Base-by-base conservation (phyloP, 169 alveolate genomes). In the Plasmodium adleri region DNA sequence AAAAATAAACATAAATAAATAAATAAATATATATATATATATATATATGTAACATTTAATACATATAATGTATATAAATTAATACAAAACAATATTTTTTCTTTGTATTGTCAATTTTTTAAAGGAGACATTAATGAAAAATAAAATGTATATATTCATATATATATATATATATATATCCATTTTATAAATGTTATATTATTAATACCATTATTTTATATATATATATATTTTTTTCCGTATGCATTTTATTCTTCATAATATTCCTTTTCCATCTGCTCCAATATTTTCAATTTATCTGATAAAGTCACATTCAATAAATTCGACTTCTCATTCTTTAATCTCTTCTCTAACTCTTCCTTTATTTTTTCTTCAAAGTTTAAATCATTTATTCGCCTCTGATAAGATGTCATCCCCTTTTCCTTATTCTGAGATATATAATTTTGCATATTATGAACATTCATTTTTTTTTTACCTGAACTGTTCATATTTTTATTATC, bases 201-300 rank as follows among this genome's bases (percentile, higher is more conserved):
- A 39, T 39, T 39, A 1, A 0, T 39, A 39, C 0, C 9, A 39
- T 5, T 39, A 39, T 3, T 32, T 39, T 43, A 1, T 59, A 62
- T 22, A 20, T 56, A 12, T 59, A 15, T 59, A 1, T 56, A 17
- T 72, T 60, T 24, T 59, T 59, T 66, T 60, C 5, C 9, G 8
- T 28, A 10, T 43, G 17, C 68, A 52, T 56, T 2, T 63, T 43
- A 83, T 28, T 68, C 20, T 20, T 70, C 71, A 58, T 83, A 83
- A 72, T 83, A 83, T 47, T 83, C 91, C 17, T 83, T 83, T 83
- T 83, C 91, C 91, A 83, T 83, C 63, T 83, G 80, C 83, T 83
- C 91, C n/a, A 83, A 62, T 47, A 83, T 83, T 67, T 83, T 68
- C 59, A 83, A 72, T 75, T 45, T 83, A 45, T 83, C 91, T 32